Evolutionary conservation across 2,329 filamentous ascomycete genomes (phyloP).

Genomic region (Sclerotinia minor): DNA sequence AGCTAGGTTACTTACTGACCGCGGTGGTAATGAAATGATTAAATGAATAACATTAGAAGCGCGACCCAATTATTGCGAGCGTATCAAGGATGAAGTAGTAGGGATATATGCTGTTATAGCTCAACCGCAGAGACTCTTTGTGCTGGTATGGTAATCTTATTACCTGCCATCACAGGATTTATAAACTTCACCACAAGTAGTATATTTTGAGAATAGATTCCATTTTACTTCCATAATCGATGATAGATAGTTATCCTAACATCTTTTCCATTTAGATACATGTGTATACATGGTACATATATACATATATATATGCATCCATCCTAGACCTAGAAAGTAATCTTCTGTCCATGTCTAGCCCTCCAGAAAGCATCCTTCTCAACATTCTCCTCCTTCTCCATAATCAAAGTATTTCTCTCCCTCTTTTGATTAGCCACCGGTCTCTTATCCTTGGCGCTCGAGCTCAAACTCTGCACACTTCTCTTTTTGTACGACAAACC

Average conservation of each 20-base stretch:
- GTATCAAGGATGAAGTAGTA: constrained; percentile 57
- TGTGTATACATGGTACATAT: too few relatives aligned
- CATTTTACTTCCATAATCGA: background rate
- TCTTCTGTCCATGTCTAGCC: constrained; percentile 16
- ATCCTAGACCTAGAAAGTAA: background rate
- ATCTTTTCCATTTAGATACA: background rate
- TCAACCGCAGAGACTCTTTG: too few relatives aligned
- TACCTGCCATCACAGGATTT: too few relatives aligned
- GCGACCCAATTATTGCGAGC: constrained; percentile 47
- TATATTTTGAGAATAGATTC: background rate
- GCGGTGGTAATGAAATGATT: constrained; percentile 53
- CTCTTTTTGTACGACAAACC: constrained; percentile 30
- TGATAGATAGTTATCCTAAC: background rate
- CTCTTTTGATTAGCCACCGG: constrained; percentile 4
- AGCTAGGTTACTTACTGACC: constrained; percentile 50
- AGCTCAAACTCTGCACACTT: background rate
- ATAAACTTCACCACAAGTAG: too few relatives aligned
- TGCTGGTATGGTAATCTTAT: too few relatives aligned
- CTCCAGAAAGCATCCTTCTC: constrained; percentile 12
- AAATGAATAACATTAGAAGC: constrained; percentile 57
- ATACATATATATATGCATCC: background rate
- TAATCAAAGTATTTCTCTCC: background rate
- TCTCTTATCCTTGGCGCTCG: constrained; percentile 10
- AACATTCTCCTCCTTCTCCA: constrained; percentile 8
- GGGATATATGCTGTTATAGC: too few relatives aligned